Conservation (phyloP, 352 stramenopile genomes). For the Phytophthora ohioensis region DNA sequence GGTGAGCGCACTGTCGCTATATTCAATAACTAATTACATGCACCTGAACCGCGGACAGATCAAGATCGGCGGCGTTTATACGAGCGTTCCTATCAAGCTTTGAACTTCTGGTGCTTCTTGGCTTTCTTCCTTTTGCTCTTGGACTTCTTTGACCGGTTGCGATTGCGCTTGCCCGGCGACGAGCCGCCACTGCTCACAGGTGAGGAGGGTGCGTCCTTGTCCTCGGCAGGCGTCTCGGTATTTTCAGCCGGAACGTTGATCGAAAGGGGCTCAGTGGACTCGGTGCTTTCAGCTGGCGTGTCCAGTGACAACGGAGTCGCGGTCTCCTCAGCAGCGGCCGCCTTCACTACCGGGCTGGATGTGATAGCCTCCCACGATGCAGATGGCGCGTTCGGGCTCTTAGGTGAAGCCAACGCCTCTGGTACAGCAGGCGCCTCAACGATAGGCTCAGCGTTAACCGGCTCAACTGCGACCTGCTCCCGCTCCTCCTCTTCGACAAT, state of each 20-base stretch:
- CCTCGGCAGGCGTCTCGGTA: slow-evolving; percentile 18
- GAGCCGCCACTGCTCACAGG: slow-evolving; percentile 32
- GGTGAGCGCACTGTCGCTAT: slow-evolving; percentile 24
- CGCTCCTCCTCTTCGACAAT: slow-evolving; percentile 37
- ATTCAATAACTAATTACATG: slow-evolving; percentile 41
- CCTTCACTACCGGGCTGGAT: slow-evolving; percentile 30
- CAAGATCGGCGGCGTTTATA: slow-evolving; percentile 18
- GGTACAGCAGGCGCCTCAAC: not conserved
- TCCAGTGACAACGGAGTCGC: slow-evolving; percentile 28
- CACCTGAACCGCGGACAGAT: slow-evolving; percentile 12
- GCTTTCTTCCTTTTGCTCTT: slow-evolving; percentile 71
- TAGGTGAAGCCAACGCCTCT: slow-evolving; percentile 27
- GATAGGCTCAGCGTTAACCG: slow-evolving; percentile 15
- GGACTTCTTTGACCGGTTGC: slow-evolving; percentile 57
- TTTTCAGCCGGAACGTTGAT: slow-evolving; percentile 36
- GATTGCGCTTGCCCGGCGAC: slow-evolving; percentile 30
- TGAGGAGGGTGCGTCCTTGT: slow-evolving; percentile 40
- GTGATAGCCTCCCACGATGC: slow-evolving; percentile 34
- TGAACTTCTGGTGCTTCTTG: slow-evolving; percentile 58
- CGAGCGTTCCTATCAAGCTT: slow-evolving; percentile 19
- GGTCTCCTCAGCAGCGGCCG: slow-evolving; percentile 20
- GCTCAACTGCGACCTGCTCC: slow-evolving; percentile 3
- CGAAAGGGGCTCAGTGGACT: slow-evolving; percentile 26
- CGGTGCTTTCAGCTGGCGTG: slow-evolving; percentile 10
- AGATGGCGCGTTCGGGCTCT: slow-evolving; percentile 10